These are phyloP conservation scores for Kodamaea fukazawae DNA, from an alignment of 805 yeast species.

Conservation along the genomic window DNA sequence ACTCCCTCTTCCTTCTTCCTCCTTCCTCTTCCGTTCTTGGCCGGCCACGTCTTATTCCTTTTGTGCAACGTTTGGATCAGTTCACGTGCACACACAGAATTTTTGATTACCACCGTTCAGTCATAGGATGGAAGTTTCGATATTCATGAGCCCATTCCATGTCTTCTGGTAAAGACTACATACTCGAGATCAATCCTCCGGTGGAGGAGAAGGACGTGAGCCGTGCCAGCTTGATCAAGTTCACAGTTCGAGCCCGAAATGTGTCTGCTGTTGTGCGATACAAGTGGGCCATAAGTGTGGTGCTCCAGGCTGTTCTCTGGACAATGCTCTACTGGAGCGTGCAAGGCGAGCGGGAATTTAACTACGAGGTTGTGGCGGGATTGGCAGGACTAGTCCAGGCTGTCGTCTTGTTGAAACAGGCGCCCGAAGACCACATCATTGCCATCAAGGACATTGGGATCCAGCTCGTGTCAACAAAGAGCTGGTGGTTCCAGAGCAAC, in stretches of 20 bases:
- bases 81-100: slow-evolving; percentile 5
- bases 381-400: slow-evolving; percentile 1
- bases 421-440: slow-evolving; percentile 41
- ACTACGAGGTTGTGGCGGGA: background rate
- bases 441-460: slow-evolving; percentile 47
- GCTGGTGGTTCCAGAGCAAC: slow-evolving; percentile 21
- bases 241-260: slow-evolving; percentile 15
- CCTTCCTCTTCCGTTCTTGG: too few species aligned
- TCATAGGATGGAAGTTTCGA: background rate
- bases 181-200: slow-evolving; percentile 26
- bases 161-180: slow-evolving; percentile 31
- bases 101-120: background rate
- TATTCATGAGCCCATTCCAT: slow-evolving; percentile 10
- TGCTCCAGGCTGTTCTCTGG: slow-evolving; percentile 6
- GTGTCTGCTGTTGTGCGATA: slow-evolving; percentile 5
- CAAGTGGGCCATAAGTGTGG: slow-evolving; percentile 7
- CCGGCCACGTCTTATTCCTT: too few species aligned
- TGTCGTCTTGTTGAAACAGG: slow-evolving; percentile 25
- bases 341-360: background rate
- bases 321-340: background rate
- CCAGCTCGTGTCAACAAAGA: slow-evolving; percentile 34
- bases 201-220: slow-evolving; percentile 11
- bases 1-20: too few species aligned
- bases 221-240: slow-evolving; percentile 16
- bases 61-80: slow-evolving; percentile 1